Base-by-base conservation (phyloP, 1,284 basidiomycete species). In the Agaricales sp. region DNA sequence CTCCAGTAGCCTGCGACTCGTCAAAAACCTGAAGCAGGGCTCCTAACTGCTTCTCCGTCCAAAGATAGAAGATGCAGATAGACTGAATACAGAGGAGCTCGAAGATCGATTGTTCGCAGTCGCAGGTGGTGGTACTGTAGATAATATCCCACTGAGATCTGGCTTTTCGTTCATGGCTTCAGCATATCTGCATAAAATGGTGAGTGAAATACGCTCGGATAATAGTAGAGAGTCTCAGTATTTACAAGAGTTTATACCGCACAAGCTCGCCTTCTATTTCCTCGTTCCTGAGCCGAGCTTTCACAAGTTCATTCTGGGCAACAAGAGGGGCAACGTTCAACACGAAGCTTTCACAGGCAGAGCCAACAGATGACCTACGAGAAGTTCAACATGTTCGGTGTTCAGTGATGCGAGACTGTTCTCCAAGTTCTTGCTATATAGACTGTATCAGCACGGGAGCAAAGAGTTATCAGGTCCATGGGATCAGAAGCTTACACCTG, bases 221-320 rank as follows among this genome's bases (percentile, higher is more conserved):
- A 21, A 25, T 22, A 25, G 22, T 45, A 24, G n/a, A 49, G 6
- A 47, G 48, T 23, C 14, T n/a, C n/a, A n/a, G 35, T 12, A 72
- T 88, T 63, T 58, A 92, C 89, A 93, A 65, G 35, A 93, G 68
- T 65, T 95, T 96, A 65, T 93, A 96, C 39, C 86, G 80, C 26
- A 96, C 92, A 8, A 96, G 77, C 63, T 96, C 89, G 50, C 80
- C 77, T 64, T 96, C 93, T 52, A 92, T 73, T 60, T 95, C 92
- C 62, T 97, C 93, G 58, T 88, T 87, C 52, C 83, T 80, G 26
- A 96, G 69, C 50, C 92, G 80, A 52, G 82, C 74, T 69, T 84
- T 88, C 3, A 97, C 93, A 2, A 96, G 77, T 61, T 95, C 87
- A 58, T 93, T 92, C 75, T 95, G 13, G 64, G 39, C 63, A 41